Evolutionary conservation across 2,329 filamentous ascomycete species (phyloP).

Genomic region (Graphilbum fragrans): DNA sequence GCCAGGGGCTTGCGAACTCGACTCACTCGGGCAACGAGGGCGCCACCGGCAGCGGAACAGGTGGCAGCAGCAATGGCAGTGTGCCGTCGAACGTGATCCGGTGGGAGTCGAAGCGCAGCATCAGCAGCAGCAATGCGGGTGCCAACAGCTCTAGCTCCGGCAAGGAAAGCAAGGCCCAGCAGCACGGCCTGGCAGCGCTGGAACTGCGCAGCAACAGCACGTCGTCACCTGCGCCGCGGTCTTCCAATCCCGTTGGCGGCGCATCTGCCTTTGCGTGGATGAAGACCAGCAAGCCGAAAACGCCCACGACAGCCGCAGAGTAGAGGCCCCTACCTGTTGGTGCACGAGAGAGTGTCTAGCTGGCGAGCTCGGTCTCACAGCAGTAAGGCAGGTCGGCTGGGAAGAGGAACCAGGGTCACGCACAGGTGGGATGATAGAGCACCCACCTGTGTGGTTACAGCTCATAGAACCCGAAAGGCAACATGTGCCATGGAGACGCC

Average conservation of each 20-base stretch:
- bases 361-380: too few species aligned
- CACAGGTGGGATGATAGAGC: too few species aligned
- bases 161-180: constrained; percentile 22
- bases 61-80: constrained; percentile 3
- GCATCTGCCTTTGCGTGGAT: constrained; percentile 93
- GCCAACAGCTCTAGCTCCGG: constrained; percentile 18
- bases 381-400: too few species aligned
- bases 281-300: constrained; percentile 41
- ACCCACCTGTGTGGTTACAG: too few species aligned
- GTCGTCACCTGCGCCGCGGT: constrained; percentile 30
- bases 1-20: constrained; percentile 21
- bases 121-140: constrained; percentile 21
- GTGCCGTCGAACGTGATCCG: constrained; percentile 19
- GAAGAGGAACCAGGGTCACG: too few species aligned
- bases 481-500: too few species aligned
- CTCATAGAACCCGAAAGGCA: too few species aligned
- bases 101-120: constrained; percentile 40
- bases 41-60: constrained; percentile 10
- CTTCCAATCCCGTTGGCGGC: constrained; percentile 77
- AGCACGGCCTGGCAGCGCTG: constrained; percentile 10
- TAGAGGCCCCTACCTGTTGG: too few species aligned
- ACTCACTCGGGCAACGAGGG: constrained; percentile 10
- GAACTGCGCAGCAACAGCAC: constrained; percentile 23
- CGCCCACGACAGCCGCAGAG: constrained; percentile 23
- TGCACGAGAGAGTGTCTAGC: too few species aligned